Evolutionary conservation across 1,139 yeast genomes (phyloP), one percentile per base, ranked within the genome.

Genomic region (Blastobotrys apis): DNA sequence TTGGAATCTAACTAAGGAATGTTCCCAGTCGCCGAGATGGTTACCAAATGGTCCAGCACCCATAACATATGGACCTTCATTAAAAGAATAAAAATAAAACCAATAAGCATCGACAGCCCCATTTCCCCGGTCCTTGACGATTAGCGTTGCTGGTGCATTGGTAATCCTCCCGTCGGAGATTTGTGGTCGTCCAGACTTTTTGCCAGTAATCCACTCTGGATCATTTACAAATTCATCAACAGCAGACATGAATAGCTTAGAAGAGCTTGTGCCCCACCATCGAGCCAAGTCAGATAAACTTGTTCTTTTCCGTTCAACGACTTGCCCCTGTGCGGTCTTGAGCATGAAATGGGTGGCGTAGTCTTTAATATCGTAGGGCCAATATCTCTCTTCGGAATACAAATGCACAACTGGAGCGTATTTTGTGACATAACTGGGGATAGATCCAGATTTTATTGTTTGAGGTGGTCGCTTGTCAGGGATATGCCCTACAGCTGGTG

Each of bases 21-120:
- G 98, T 57, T 92, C 98, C 98, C 98, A 92, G 67, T 92, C 98
- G 4, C 97, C 98, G 26, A 92, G 80, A 59, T 92, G 98, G 60
- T 90, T 85, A 0, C 98, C 98, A 68, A 84, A 92, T 0, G 98
- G 98, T 0, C 98, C 98, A 33, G 79, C 77, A 3, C 97, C 97
- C 97, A 90, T 90, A 12, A 92, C 97, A 65, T 81, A 92, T 0
- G 98, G 97, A 0, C 98, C 98, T 55, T 86, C 69, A 59, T 92
- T 92, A 68, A 90, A 92, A 1, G 95, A 84, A 61, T 92, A 92
- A 60, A 92, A 92, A 63, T 86, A 90, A 63, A 92, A 92, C 97
- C 97, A 92, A 60, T 77, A 92, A 0, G 97, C 88, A 63, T 92
- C 98, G 0, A 83, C 79, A 78, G 94, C 82, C 2, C 95, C 96